Evolutionary conservation across 2,329 filamentous ascomycete species (phyloP).

Genomic region (Aspergillus pseudoviridinutans): DNA sequence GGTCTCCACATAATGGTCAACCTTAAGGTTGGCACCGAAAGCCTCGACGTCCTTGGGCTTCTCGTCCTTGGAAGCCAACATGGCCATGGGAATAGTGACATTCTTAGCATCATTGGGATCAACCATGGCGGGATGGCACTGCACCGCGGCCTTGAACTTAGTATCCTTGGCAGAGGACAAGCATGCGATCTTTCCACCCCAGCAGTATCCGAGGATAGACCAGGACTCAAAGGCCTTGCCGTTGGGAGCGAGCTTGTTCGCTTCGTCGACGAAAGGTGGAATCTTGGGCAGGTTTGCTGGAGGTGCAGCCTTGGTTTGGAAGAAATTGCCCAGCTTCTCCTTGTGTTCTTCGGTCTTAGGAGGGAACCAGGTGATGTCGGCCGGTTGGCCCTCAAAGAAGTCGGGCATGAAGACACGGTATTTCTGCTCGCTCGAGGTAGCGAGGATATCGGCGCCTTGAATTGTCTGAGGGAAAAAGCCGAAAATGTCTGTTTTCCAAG

Average conservation of each 20-base stretch:
- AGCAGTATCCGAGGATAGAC: constrained; percentile 61
- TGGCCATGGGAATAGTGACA: constrained; percentile 54
- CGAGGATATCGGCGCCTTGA: constrained; percentile 61
- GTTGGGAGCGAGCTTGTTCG: constrained; percentile 44
- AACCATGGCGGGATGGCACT: constrained; percentile 59
- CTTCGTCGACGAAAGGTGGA: constrained; percentile 52
- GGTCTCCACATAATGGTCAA: constrained; percentile 42
- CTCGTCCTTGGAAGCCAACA: constrained; percentile 58
- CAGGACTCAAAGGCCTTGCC: constrained; percentile 47
- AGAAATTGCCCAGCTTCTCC: constrained; percentile 57
- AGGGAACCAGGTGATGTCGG: constrained; percentile 58
- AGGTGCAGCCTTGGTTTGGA: constrained; percentile 54
- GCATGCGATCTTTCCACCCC: constrained; percentile 56
- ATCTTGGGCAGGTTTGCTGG: constrained; percentile 55
- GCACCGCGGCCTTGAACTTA: constrained; percentile 54
- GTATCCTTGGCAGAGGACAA: constrained; percentile 50
- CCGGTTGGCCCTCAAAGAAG: constrained; percentile 76
- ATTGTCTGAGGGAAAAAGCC: constrained; percentile 61
- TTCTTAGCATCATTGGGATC: constrained; percentile 54
- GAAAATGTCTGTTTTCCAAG: constrained; percentile 52
- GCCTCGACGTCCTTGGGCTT: constrained; percentile 44
- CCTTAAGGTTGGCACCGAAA: constrained; percentile 37
- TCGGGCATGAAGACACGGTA: constrained; percentile 90
- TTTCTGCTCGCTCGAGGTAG: constrained; percentile 56
- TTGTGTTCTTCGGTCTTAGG: constrained; percentile 58